These are phyloP conservation scores for Pichia sp. DNA, from an alignment of 1,139 yeast species.

Conservation along the genomic window DNA sequence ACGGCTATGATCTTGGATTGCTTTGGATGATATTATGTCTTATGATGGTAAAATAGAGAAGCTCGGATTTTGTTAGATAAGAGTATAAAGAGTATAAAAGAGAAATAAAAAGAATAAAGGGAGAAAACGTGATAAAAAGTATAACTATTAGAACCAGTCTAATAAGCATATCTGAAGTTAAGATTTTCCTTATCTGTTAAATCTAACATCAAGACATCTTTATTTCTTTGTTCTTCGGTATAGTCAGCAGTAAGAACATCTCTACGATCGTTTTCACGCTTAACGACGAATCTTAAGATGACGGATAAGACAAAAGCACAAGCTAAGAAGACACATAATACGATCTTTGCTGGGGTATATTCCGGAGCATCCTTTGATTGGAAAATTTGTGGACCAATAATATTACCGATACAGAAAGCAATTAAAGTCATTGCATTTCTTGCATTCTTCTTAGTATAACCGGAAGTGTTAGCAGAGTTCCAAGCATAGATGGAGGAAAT, in stretches of 20 bases:
- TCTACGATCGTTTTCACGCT: conserved; percentile 41
- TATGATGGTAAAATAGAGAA: no score
- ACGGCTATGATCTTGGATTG: no score
- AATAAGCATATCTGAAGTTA: conserved; percentile 34
- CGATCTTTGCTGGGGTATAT: conserved; percentile 46
- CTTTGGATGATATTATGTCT: no score
- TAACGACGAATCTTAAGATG: conserved; percentile 38
- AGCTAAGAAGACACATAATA: conserved; percentile 42
- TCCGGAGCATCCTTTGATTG: conserved; percentile 39
- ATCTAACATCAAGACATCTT: conserved; percentile 34
- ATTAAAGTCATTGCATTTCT: conserved; percentile 58
- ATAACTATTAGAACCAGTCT: neutral
- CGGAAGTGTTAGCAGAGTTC: conserved; percentile 58
- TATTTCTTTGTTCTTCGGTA: conserved; percentile 20
- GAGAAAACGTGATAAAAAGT: no score
- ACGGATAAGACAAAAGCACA: conserved; percentile 31
- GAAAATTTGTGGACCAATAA: conserved; percentile 50
- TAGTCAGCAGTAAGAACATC: conserved; percentile 31
- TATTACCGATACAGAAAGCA: conserved; percentile 56
- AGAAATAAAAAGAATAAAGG: no score
- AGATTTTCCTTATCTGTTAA: conserved; percentile 39
- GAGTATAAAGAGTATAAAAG: no score
- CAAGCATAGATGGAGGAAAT: conserved; percentile 38
- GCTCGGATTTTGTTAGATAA: no score
- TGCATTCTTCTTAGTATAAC: conserved; percentile 40